A percentile compares a stretch with the other conserved stretches of the same genome.
phyloP scores from a whole-genome alignment of 2,329 filamentous ascomycete species.

The Colletotrichum sp. region DNA sequence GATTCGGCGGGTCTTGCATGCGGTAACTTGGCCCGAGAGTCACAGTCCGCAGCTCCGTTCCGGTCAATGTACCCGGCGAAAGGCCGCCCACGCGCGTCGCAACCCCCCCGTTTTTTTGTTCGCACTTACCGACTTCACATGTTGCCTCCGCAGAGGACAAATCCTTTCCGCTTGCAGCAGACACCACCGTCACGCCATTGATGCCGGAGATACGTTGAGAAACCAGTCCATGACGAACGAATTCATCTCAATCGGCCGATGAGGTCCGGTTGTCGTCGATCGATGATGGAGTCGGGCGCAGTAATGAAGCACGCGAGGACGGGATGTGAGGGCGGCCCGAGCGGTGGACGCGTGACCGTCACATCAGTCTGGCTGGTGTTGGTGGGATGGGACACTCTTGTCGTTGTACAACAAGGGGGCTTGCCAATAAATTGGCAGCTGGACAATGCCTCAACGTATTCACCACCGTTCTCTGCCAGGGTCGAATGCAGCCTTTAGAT shows the following conservation, averaged over 20 bases:
- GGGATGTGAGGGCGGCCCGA: slow-evolving; percentile 15
- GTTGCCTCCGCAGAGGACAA: not conserved
- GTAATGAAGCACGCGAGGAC: not conserved
- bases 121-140: not conserved
- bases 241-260: not conserved
- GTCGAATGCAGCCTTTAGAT: not conserved
- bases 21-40: slow-evolving; percentile 16
- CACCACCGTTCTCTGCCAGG: not conserved
- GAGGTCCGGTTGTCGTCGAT: not conserved
- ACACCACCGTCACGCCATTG: not conserved
- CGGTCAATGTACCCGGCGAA: not conserved
- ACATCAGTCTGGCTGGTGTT: not conserved
- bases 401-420: not conserved
- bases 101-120: not conserved
- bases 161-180: not conserved
- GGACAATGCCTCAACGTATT: not conserved
- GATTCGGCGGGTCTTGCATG: slow-evolving; percentile 4
- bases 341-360: not conserved
- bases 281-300: not conserved
- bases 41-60: slow-evolving; percentile 14
- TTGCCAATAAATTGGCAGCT: not conserved
- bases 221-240: not conserved
- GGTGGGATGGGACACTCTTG: not conserved
- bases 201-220: not conserved
- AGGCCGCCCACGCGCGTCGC: not conserved